Evolutionary conservation across 192 early-diverging fungal genomes (phyloP), one percentile per base, ranked within the genome.

Genomic region (Dimargaris cristalligena): DNA sequence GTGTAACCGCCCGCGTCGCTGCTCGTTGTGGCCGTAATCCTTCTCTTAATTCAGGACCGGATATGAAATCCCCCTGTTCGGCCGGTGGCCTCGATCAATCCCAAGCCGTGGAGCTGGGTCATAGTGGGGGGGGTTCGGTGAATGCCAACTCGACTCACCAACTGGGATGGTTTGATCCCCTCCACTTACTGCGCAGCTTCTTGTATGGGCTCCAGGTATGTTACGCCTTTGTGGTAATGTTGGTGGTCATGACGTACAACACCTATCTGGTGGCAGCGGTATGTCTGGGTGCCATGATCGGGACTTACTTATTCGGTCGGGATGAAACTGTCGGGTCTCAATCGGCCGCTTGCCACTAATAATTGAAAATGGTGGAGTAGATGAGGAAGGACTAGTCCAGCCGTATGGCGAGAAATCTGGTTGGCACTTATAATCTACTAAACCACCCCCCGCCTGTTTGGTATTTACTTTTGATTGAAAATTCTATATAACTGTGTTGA

Each of bases 201-300:
- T n/a, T 57, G 14, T 57, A 57, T n/a, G 55, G 55, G n/a, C 34
- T 57, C 18, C 55, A 57, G 55, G 55, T 57, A 11, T 57, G 34
- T 26, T 57, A 57, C 38, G 55, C 55, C 55, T 57, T 57, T 26
- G 25, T 57, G 33, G 13, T 57, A n/a, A 57, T 57, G 55, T 34
- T 57, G 32, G 38, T 57, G 6, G 55, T 34, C 20, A 57, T 57
- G 55, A 57, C 55, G 10, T 57, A 38, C 23, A 57, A 57, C 23
- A 34, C 28, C 34, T 57, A 57, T 26, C 30, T 57, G 8, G 38
- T 57, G 34, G 30, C 38, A 20, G 34, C 55, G n/a, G 22, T 57
- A 20, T 25, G n/a, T 35, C 6, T 57, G 20, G 55, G 55, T 57
- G 30, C 55, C 11, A 57, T 57, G 18, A 34, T 57, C 34, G 55